These are phyloP conservation scores for Penicillium roqueforti DNA, from an alignment of 495 filamentous ascomycete genomes.

Conservation along the genomic window DNA sequence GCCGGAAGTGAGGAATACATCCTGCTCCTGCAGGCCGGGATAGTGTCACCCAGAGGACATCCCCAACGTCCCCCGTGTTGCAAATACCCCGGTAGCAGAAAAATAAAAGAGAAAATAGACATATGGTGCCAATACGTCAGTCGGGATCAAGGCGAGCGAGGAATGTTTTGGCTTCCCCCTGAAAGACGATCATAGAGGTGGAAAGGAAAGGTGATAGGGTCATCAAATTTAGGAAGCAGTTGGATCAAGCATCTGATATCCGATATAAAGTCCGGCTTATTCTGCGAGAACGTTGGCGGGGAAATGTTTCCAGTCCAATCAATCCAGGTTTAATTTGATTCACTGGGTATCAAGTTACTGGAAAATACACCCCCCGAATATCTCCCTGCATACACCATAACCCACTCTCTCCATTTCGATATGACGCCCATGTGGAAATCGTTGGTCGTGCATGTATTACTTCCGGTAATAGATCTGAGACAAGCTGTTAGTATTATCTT, in stretches of 20 bases:
- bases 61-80: conserved; percentile 14
- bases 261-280: conserved; percentile 13
- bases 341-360: conserved; percentile 13
- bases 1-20: conserved; percentile 13
- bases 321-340: conserved; percentile 2
- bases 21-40: conserved; percentile 14
- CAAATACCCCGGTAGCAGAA: not conserved
- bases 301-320: conserved; percentile 27
- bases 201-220: not conserved
- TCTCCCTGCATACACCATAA: conserved; percentile 15
- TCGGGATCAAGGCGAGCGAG: not conserved
- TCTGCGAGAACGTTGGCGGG: conserved; percentile 14
- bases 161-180: not conserved
- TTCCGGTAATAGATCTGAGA: conserved; percentile 41
- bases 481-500: conserved; percentile 11
- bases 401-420: conserved; percentile 15
- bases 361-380: conserved; percentile 23
- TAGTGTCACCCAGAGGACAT: conserved; percentile 18
- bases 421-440: conserved; percentile 20
- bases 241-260: conserved; percentile 22
- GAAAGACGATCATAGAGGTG: not conserved
- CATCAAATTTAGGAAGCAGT: not conserved
- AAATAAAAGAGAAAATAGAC: not conserved
- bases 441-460: conserved; percentile 20
- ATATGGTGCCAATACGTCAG: not conserved